Conservation (phyloP, 73 alveolate species). For the Tetrahymena borealis region DNA sequence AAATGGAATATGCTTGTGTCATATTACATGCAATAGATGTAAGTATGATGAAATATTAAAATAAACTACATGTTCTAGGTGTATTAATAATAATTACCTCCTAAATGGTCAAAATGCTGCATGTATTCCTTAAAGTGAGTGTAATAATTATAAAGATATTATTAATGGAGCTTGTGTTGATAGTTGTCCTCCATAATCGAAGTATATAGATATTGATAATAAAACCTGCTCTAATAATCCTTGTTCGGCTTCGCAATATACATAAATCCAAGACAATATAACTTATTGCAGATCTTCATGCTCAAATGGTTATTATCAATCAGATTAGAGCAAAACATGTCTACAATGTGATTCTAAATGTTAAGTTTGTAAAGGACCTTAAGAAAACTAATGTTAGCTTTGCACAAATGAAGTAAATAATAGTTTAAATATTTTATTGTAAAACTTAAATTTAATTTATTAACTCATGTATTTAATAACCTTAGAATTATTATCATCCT, state of each 20-base stretch:
- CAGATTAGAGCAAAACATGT: neutral
- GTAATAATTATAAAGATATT: neutral
- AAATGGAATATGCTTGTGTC: neutral
- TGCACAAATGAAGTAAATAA: neutral
- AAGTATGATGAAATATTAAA: neutral
- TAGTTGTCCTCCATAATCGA: neutral
- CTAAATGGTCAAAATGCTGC: neutral
- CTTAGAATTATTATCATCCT: neutral
- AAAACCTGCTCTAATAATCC: neutral
- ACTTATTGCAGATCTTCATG: neutral
- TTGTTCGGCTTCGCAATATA: neutral
- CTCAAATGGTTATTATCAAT: neutral
- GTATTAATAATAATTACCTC: neutral
- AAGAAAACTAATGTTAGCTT: neutral
- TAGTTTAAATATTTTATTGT: no score
- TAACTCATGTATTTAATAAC: neutral
- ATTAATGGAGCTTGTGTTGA: neutral
- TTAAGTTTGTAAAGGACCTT: neutral
- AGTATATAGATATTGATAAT: neutral
- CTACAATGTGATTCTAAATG: neutral
- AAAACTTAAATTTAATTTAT: no score
- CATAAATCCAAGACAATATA: neutral
- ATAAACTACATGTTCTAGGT: neutral
- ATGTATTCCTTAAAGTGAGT: neutral
- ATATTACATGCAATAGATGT: neutral